Evolutionary conservation across 108 stramenopile species (phyloP), one percentile per base, ranked within the genome.

Genomic region (Stephanodiscus minutulus): DNA sequence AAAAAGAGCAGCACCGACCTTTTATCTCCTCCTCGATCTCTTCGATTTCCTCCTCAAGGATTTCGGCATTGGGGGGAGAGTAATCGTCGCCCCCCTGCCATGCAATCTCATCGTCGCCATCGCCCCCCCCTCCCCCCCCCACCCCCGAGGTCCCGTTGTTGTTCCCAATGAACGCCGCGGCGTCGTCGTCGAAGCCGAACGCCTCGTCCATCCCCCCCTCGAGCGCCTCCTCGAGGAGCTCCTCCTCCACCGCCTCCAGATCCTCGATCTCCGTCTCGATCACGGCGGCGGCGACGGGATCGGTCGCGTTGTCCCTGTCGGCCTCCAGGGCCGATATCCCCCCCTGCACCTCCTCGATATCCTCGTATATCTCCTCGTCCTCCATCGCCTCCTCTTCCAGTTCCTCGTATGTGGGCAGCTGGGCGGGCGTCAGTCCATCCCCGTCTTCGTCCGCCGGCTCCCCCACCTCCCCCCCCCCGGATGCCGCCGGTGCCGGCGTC

Each of bases 11-110:
- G 15, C 1, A 65, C 58, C 21, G 49, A 70, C 69, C 76, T 50
- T 58, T 49, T 53, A 77, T 70, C 37, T 59, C 69, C 3, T 70
- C 25, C 24, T 64, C 31, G 1, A 77, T 44, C 5, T 77, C 55
- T 17, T 58, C 55, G 47, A 77, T 36, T 53, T 77, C 62, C 50
- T 70, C 73, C n/a, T 74, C 61, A 44, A 70, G 21, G 28, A 29
- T 36, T 22, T 57, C 43, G 2, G 0, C 68, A 44, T 44, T 5
- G 31, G 2, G 5, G 60, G 46, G n/a, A 10, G 36, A 15, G 18
- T 21, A 44, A 24, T 24, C n/a, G n/a, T n/a, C n/a, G n/a, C n/a
- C n/a, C n/a, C n/a, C n/a, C n/a, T n/a, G n/a, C n/a, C n/a, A 13
- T 28, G 27, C 0, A 10, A 28, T 25, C 1, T 52, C 20, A 18